phyloP scores from a whole-genome alignment of 306 rosid species.

The Acacia crassicarpa region DNA sequence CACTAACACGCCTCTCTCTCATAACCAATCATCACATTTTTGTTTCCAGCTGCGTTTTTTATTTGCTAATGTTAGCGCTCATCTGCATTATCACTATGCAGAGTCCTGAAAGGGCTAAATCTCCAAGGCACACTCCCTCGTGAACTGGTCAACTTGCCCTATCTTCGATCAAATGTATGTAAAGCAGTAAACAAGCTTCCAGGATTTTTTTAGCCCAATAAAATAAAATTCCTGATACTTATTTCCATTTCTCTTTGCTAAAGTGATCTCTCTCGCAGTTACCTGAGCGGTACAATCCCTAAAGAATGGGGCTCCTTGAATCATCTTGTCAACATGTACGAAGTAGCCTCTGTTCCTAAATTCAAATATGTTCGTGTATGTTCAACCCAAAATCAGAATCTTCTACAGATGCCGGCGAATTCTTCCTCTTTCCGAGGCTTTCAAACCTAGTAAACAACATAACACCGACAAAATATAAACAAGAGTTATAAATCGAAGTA shows the following conservation, averaged over 20 bases:
- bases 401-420: neutral
- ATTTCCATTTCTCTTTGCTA: neutral
- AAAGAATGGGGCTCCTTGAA: slow-evolving; percentile 52
- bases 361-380: neutral
- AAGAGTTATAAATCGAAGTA: neutral
- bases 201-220: neutral
- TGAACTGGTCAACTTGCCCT: slow-evolving; percentile 43
- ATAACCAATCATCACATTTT: neutral
- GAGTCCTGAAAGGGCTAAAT: slow-evolving; percentile 46
- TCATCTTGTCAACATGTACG: slow-evolving; percentile 43
- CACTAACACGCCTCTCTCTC: slow-evolving; percentile 46
- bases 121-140: slow-evolving; percentile 61
- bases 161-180: slow-evolving; percentile 58
- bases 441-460: slow-evolving; percentile 20
- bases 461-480: slow-evolving; percentile 19
- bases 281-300: slow-evolving; percentile 68
- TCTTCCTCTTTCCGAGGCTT: neutral
- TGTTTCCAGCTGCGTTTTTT: neutral
- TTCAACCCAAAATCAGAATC: neutral
- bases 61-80: too few relatives aligned
- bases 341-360: slow-evolving; percentile 19
- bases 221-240: neutral
- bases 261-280: slow-evolving; percentile 67
- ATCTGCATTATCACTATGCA: slow-evolving; percentile 21
- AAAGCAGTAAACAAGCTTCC: slow-evolving; percentile 2